These are phyloP conservation scores for Septoria linicola DNA, from an alignment of 2,329 filamentous ascomycete species.

Conservation along the genomic window DNA sequence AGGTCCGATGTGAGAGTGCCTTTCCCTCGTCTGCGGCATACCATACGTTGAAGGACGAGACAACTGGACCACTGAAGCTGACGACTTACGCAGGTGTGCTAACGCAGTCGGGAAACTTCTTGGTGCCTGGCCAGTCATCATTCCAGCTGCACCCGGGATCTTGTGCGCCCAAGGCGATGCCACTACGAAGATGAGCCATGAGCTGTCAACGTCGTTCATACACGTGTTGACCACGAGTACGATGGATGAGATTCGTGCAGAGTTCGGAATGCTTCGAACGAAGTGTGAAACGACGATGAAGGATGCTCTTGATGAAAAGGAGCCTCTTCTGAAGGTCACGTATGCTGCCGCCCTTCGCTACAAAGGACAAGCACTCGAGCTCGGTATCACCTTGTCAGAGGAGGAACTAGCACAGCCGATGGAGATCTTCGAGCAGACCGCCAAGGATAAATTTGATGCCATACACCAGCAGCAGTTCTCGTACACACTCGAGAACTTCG, in stretches of 20 bases:
- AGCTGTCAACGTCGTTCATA: conserved; percentile 31
- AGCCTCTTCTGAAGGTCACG: conserved; percentile 21
- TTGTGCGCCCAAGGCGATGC: conserved; percentile 32
- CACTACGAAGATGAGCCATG: conserved; percentile 33
- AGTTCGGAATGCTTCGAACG: conserved; percentile 23
- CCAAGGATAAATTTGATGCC: conserved; percentile 27
- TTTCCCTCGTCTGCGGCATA: neutral
- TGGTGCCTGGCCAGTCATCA: conserved; percentile 32
- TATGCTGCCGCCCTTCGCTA: conserved; percentile 31
- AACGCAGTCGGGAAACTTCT: conserved; percentile 31
- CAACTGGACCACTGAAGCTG: neutral
- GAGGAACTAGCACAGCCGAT: conserved; percentile 26
- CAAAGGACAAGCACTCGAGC: conserved; percentile 31
- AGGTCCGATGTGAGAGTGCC: conserved; percentile 23
- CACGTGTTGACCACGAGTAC: conserved; percentile 26
- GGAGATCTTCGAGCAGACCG: conserved; percentile 28
- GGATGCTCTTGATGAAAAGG: conserved; percentile 23
- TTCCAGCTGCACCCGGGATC: conserved; percentile 33
- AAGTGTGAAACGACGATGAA: conserved; percentile 28
- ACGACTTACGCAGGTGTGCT: conserved; percentile 12
- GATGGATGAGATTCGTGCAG: conserved; percentile 27
- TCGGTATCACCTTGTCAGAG: conserved; percentile 25
- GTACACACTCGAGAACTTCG: conserved; percentile 32
- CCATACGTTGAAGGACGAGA: neutral
- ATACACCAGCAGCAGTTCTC: conserved; percentile 32